Percentiles rank a stretch among this genome's conserved stretches.
These are phyloP conservation scores for Penicillium argentinense DNA, from an alignment of 495 filamentous ascomycete genomes.

Conservation along the genomic window DNA sequence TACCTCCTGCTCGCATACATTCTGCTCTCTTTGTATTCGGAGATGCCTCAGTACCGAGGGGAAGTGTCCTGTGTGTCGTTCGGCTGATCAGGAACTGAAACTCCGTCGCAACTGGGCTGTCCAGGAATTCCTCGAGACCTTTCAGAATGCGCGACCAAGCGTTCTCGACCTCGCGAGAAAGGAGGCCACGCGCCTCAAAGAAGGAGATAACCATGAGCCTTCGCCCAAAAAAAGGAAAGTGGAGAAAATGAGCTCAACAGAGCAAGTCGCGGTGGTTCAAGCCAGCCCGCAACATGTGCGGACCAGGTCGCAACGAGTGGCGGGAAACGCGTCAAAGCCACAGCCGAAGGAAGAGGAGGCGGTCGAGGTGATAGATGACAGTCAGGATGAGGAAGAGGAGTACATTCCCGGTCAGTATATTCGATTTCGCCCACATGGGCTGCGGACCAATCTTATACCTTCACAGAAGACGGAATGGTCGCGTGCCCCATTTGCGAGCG, in stretches of 20 bases:
- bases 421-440: not conserved
- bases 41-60: slow-evolving; percentile 75
- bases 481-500: slow-evolving; percentile 77
- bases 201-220: slow-evolving; percentile 18
- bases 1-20: slow-evolving; percentile 92
- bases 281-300: slow-evolving; percentile 30
- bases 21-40: slow-evolving; percentile 94
- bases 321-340: not conserved
- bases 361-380: slow-evolving; percentile 37
- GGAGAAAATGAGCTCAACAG: slow-evolving; percentile 31
- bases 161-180: slow-evolving; percentile 62
- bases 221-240: slow-evolving; percentile 45
- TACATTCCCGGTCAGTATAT: slow-evolving; percentile 23
- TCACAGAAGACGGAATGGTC: slow-evolving; percentile 68
- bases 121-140: slow-evolving; percentile 81
- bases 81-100: slow-evolving; percentile 74
- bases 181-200: slow-evolving; percentile 17
- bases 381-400: slow-evolving; percentile 38
- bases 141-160: slow-evolving; percentile 60
- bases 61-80: slow-evolving; percentile 82
- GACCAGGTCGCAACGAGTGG: slow-evolving; percentile 34
- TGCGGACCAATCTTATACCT: slow-evolving; percentile 26
- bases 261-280: slow-evolving; percentile 9
- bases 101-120: slow-evolving; percentile 80
- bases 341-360: not conserved